phyloP scores from a whole-genome alignment of 805 yeast species.

The Lachancea fermentati region DNA sequence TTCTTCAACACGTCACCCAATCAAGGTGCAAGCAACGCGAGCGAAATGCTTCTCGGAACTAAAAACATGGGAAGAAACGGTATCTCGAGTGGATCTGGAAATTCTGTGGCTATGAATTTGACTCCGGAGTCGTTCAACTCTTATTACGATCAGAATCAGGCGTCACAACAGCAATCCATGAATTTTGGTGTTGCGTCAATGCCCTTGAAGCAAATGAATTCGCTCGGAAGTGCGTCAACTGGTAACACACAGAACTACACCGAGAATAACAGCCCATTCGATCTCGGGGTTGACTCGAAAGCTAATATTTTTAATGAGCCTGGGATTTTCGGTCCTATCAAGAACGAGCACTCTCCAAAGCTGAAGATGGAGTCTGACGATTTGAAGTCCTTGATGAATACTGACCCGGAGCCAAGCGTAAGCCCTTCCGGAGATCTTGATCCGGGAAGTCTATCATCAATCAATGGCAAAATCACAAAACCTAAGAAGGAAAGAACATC shows the following conservation, averaged over 20 bases:
- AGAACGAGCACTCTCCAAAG: not conserved
- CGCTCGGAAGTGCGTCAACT: conserved; percentile 4
- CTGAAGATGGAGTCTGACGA: not conserved
- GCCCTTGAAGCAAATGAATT: conserved; percentile 7
- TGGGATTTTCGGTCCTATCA: not conserved
- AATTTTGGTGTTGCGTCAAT: conserved; percentile 1
- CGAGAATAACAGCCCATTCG: conserved; percentile 11
- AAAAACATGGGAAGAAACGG: not conserved
- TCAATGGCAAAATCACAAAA: conserved; percentile 12
- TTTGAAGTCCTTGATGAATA: not conserved
- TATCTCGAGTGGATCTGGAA: not conserved
- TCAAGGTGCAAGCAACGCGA: not conserved
- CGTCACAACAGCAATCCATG: conserved; percentile 8
- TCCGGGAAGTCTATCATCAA: not conserved
- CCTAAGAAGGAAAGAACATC: conserved; percentile 50
- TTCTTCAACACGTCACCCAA: conserved; percentile 3
- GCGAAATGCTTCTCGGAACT: not conserved
- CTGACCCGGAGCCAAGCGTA: not conserved
- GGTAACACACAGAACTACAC: conserved; percentile 1
- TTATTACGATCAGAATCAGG: conserved; percentile 7
- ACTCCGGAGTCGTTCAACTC: conserved; percentile 19
- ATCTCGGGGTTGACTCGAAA: conserved; percentile 10
- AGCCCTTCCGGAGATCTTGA: not conserved
- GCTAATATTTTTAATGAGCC: not conserved
- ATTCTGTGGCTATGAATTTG: conserved; percentile 9